These are phyloP conservation scores for Symbiotaphrina buchneri DNA, from an alignment of 495 filamentous ascomycete genomes.

Conservation along the genomic window DNA sequence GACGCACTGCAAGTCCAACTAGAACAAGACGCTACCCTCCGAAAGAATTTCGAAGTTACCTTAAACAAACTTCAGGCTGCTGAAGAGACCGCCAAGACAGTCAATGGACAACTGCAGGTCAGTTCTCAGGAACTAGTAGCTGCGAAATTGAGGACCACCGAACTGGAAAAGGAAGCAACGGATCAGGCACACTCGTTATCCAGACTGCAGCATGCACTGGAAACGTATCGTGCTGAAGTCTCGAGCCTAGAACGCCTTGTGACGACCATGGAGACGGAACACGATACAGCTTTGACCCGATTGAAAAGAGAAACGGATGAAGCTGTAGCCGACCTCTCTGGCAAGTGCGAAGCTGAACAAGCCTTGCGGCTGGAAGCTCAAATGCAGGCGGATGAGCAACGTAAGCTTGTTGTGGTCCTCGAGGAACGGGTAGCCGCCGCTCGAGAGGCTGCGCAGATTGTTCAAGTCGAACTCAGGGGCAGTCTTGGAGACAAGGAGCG, in stretches of 20 bases:
- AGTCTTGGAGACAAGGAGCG: neutral
- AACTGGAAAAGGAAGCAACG: slow-evolving; percentile 2
- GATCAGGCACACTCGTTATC: slow-evolving; percentile 17
- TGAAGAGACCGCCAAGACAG: too few species aligned
- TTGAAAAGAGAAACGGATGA: slow-evolving; percentile 10
- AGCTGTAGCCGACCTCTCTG: slow-evolving; percentile 4
- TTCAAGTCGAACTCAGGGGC: neutral
- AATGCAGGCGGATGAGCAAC: slow-evolving; percentile 19
- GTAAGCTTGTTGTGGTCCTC: slow-evolving; percentile 36
- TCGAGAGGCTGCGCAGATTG: too few species aligned
- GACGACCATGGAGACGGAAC: slow-evolving; percentile 31
- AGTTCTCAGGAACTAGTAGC: too few species aligned
- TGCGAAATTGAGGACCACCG: slow-evolving; percentile 1
- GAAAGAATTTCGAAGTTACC: slow-evolving; percentile 1
- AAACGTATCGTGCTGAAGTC: slow-evolving; percentile 41
- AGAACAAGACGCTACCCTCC: slow-evolving; percentile 1
- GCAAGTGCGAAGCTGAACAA: slow-evolving; percentile 3
- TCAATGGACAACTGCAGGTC: neutral
- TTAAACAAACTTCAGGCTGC: too few species aligned
- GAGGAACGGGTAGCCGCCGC: slow-evolving; percentile 11
- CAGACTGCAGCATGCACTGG: slow-evolving; percentile 34
- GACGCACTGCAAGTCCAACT: slow-evolving; percentile 1
- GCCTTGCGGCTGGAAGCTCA: neutral
- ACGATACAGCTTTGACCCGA: slow-evolving; percentile 12
- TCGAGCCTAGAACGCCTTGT: slow-evolving; percentile 36